Conservation (phyloP, 495 filamentous ascomycete species). For the Penicillium mononematosum region DNA sequence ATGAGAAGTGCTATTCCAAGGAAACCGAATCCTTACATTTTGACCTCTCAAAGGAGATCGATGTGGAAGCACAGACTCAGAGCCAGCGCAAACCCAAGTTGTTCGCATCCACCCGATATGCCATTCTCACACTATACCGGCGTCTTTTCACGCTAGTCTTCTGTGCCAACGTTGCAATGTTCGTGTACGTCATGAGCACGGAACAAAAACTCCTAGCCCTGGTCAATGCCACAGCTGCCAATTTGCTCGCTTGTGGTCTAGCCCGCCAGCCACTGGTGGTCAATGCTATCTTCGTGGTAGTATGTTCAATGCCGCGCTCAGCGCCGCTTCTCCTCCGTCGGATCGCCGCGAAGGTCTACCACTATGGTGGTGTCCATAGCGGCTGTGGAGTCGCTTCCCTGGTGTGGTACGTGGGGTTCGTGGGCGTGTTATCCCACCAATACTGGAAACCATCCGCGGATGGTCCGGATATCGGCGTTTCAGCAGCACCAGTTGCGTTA, state of each 20-base stretch:
- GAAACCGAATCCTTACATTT: constrained; percentile 20
- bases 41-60: constrained; percentile 12
- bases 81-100: constrained; percentile 29
- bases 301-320: constrained; percentile 56
- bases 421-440: constrained; percentile 50
- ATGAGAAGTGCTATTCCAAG: constrained; percentile 30
- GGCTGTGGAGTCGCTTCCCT: constrained; percentile 66
- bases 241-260: constrained; percentile 54
- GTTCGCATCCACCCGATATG: constrained; percentile 37
- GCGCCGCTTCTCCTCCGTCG: constrained; percentile 63
- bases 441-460: constrained; percentile 32
- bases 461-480: constrained; percentile 20
- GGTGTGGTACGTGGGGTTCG: constrained; percentile 66
- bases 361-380: constrained; percentile 75
- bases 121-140: constrained; percentile 47
- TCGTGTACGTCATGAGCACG: constrained; percentile 42
- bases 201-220: constrained; percentile 38
- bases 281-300: constrained; percentile 65
- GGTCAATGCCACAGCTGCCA: constrained; percentile 53
- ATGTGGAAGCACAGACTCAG: constrained; percentile 42
- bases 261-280: constrained; percentile 75
- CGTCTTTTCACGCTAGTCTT: constrained; percentile 55
- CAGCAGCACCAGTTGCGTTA: constrained; percentile 35
- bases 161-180: constrained; percentile 50
- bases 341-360: constrained; percentile 70